Percentiles rank a stretch among this genome's conserved stretches.
phyloP scores from a whole-genome alignment of 2,329 filamentous ascomycete genomes.

The Trichothecium roseum region DNA sequence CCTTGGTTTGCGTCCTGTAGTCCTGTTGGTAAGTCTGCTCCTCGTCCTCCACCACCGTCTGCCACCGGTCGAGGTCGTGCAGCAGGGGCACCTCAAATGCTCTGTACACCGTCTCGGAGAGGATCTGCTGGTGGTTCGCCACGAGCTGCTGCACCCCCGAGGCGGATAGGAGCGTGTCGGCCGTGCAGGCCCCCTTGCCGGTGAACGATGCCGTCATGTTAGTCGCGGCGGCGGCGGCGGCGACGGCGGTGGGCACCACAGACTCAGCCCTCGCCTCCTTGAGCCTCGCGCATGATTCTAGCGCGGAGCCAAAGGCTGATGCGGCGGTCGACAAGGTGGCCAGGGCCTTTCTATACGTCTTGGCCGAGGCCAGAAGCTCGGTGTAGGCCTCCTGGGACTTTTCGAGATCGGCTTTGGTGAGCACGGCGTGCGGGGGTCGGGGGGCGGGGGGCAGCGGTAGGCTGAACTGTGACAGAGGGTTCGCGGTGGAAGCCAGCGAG shows the following conservation, averaged over 20 bases:
- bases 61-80: slow-evolving; percentile 60
- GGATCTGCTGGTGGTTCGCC: slow-evolving; percentile 61
- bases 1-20: slow-evolving; percentile 42
- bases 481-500: slow-evolving; percentile 52
- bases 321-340: slow-evolving; percentile 50
- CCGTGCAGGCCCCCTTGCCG: slow-evolving; percentile 43
- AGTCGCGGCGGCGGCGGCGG: slow-evolving; percentile 17
- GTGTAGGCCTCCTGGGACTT: slow-evolving; percentile 52
- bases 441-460: slow-evolving; percentile 52
- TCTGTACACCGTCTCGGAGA: slow-evolving; percentile 58
- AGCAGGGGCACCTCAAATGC: slow-evolving; percentile 58
- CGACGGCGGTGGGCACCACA: slow-evolving; percentile 25
- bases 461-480: slow-evolving; percentile 47
- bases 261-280: slow-evolving; percentile 56
- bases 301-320: slow-evolving; percentile 52
- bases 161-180: slow-evolving; percentile 50
- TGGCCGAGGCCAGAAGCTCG: slow-evolving; percentile 50
- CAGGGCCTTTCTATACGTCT: slow-evolving; percentile 53
- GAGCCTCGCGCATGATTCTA: slow-evolving; percentile 57
- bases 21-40: slow-evolving; percentile 48
- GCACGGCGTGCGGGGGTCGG: slow-evolving; percentile 44
- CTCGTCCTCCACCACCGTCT: slow-evolving; percentile 52
- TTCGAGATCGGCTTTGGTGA: slow-evolving; percentile 54
- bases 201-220: slow-evolving; percentile 38
- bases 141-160: slow-evolving; percentile 57